Conservation (phyloP, 2,329 filamentous ascomycete species). For the Cercospora beticola region DNA sequence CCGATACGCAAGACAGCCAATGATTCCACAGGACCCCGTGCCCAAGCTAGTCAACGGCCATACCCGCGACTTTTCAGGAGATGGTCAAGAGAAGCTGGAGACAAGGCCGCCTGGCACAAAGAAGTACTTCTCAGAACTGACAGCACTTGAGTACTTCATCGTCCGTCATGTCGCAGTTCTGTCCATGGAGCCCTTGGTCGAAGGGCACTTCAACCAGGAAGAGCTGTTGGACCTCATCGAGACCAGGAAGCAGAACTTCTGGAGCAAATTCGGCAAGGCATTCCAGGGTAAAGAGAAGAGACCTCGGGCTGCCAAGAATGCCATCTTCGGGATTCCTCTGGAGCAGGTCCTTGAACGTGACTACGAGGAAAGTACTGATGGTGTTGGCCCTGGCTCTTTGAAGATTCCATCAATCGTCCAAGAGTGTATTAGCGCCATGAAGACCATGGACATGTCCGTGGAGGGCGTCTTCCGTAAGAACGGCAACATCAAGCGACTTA, state of each 20-base stretch:
- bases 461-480: slow-evolving; percentile 99
- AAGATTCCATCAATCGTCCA: slow-evolving; percentile 94
- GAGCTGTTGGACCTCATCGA: slow-evolving; percentile 92
- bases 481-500: slow-evolving; percentile 92
- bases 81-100: slow-evolving; percentile 47
- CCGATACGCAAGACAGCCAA: slow-evolving; percentile 69
- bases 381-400: slow-evolving; percentile 85
- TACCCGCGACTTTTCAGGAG: slow-evolving; percentile 64
- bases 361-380: slow-evolving; percentile 95
- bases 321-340: slow-evolving; percentile 84
- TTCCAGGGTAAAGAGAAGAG: slow-evolving; percentile 66
- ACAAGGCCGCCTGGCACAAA: slow-evolving; percentile 51
- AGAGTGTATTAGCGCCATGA: slow-evolving; percentile 89
- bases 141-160: slow-evolving; percentile 94
- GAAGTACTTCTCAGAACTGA: slow-evolving; percentile 93
- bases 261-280: slow-evolving; percentile 96
- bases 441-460: slow-evolving; percentile 98
- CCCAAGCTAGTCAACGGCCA: slow-evolving; percentile 69
- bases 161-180: slow-evolving; percentile 92
- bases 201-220: slow-evolving; percentile 87
- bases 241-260: slow-evolving; percentile 88
- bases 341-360: slow-evolving; percentile 89
- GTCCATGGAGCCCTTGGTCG: slow-evolving; percentile 89
- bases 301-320: slow-evolving; percentile 83
- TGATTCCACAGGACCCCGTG: slow-evolving; percentile 65